Conservation (phyloP, 169 alveolate genomes). For the Plasmodium inui region DNA sequence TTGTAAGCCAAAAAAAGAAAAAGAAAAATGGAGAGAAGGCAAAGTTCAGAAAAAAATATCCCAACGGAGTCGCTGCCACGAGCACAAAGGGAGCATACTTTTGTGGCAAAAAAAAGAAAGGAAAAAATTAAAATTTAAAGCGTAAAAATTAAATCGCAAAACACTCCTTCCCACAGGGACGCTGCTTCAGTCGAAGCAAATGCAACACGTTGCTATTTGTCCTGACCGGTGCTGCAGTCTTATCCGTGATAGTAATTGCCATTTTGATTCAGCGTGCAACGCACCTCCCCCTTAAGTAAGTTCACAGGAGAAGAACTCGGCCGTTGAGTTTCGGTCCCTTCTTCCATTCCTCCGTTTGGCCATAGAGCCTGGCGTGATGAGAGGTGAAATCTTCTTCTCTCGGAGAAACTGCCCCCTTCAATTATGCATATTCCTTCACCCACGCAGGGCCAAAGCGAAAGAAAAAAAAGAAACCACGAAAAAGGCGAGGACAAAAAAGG, state of each 20-base stretch:
- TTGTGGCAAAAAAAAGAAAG: background rate
- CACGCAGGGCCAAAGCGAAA: background rate
- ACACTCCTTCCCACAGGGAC: constrained; percentile 3
- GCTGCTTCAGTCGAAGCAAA: background rate
- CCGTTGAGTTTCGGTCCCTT: background rate
- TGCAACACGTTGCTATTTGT: constrained; percentile 3
- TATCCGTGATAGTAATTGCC: constrained; percentile 7
- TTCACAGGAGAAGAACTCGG: background rate
- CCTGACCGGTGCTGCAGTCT: background rate
- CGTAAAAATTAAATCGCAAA: background rate
- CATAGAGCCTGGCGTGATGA: background rate
- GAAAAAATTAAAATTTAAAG: background rate
- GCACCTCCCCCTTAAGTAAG: constrained; percentile 9
- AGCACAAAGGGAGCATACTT: background rate
- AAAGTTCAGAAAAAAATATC: background rate
- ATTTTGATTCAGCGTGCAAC: constrained; percentile 44
- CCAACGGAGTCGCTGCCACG: background rate
- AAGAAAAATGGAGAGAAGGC: background rate
- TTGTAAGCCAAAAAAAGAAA: background rate
- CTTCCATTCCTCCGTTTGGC: background rate
- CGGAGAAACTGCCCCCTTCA: background rate
- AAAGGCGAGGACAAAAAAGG: background rate
- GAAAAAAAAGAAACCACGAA: background rate
- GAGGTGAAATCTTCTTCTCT: background rate
- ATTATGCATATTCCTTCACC: background rate